Conservation (phyloP, 1,139 yeast genomes). For the Kodamaea sp. region DNA sequence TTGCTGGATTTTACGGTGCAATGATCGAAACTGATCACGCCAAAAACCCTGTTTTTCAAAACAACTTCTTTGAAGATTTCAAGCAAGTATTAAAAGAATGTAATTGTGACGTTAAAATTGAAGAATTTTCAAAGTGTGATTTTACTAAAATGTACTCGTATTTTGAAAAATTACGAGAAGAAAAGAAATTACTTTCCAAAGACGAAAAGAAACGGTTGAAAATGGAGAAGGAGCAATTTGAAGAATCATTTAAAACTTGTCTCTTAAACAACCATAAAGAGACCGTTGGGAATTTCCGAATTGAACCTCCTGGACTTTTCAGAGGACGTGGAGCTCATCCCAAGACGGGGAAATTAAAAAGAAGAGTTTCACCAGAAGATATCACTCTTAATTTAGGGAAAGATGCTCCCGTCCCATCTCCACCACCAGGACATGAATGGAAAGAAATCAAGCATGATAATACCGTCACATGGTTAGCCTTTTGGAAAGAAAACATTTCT, state of each 20-base stretch:
- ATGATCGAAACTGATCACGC: conserved; percentile 88
- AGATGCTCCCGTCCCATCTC: conserved; percentile 68
- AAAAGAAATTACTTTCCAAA: conserved; percentile 61
- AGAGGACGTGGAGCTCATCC: conserved; percentile 98
- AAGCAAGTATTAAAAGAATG: conserved; percentile 58
- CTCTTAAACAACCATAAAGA: conserved; percentile 82
- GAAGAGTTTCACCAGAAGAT: conserved; percentile 85
- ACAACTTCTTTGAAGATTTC: conserved; percentile 84
- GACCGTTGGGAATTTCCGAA: conserved; percentile 87
- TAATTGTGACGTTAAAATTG: conserved; percentile 47
- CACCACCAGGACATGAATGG: conserved; percentile 90
- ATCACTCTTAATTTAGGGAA: conserved; percentile 79
- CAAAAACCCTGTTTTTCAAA: conserved; percentile 77
- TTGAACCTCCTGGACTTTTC: conserved; percentile 95
- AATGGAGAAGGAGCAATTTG: conserved; percentile 67
- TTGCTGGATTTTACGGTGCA: conserved; percentile 92
- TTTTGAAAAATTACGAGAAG: conserved; percentile 68
- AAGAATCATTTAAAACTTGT: conserved; percentile 81
- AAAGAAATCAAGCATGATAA: conserved; percentile 85
- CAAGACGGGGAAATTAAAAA: conserved; percentile 82
- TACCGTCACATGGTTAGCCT: conserved; percentile 93
- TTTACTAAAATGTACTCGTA: conserved; percentile 70
- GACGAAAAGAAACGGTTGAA: conserved; percentile 74
- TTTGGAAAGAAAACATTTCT: conserved; percentile 93
- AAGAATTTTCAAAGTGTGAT: conserved; percentile 67